Conservation (phyloP, 495 filamentous ascomycete genomes). For the Lophiostoma macrostomum region DNA sequence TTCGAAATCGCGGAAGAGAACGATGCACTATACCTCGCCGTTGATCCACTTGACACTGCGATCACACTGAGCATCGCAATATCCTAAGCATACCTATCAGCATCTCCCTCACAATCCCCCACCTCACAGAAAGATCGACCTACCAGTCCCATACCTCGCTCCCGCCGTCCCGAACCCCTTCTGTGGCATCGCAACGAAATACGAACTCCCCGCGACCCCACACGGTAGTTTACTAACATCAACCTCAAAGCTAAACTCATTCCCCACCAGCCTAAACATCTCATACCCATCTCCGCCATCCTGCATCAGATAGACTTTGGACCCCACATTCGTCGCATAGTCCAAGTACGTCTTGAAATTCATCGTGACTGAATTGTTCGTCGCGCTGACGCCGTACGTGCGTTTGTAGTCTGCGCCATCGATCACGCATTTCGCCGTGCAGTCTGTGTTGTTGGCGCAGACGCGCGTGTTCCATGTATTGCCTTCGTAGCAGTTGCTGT, state of each 20-base stretch:
- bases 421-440: slow-evolving; percentile 42
- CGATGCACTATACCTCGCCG: slow-evolving; percentile 40
- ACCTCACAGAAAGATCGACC: background rate
- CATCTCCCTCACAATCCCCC: background rate
- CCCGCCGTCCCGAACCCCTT: slow-evolving; percentile 55
- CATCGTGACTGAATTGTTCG: slow-evolving; percentile 34
- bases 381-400: slow-evolving; percentile 39
- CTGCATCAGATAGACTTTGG: slow-evolving; percentile 62
- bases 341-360: slow-evolving; percentile 32
- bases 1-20: background rate
- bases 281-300: slow-evolving; percentile 57
- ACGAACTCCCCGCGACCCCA: slow-evolving; percentile 67
- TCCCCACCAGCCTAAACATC: slow-evolving; percentile 55
- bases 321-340: slow-evolving; percentile 42
- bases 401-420: slow-evolving; percentile 36
- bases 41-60: slow-evolving; percentile 54
- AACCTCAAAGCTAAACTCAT: slow-evolving; percentile 63
- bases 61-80: slow-evolving; percentile 69
- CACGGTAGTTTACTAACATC: slow-evolving; percentile 60
- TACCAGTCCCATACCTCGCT: slow-evolving; percentile 59
- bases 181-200: slow-evolving; percentile 62
- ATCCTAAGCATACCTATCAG: slow-evolving; percentile 38
- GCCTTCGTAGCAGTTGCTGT: slow-evolving; percentile 42
- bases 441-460: slow-evolving; percentile 40
- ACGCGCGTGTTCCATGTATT: slow-evolving; percentile 37